A percentile compares a stretch with the other conserved stretches of the same genome.
phyloP scores from a whole-genome alignment of 257 asterid genomes.

The Verbascum thapsus region DNA sequence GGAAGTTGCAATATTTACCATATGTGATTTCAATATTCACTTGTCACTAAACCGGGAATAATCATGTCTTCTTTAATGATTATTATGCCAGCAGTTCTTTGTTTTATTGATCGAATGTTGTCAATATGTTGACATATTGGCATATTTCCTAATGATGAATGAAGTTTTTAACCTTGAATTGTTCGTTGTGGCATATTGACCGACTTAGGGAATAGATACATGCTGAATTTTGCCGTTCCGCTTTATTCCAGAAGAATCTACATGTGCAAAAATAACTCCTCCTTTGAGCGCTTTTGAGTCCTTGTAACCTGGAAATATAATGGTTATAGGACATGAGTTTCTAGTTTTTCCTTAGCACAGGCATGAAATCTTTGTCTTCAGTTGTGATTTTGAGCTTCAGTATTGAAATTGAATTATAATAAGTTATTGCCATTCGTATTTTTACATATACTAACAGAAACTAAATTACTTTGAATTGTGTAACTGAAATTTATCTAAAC shows the following conservation, averaged over 20 bases:
- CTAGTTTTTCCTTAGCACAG: not conserved
- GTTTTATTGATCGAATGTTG: not conserved
- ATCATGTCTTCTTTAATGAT: not conserved
- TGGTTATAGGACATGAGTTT: not conserved
- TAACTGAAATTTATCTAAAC: conserved; percentile 18
- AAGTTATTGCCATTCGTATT: conserved; percentile 2
- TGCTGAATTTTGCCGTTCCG: too few species aligned
- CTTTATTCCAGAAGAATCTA: too few species aligned
- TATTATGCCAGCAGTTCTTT: not conserved
- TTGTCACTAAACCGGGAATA: conserved; percentile 6
- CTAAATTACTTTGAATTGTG: not conserved
- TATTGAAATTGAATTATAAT: conserved; percentile 10
- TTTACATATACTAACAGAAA: conserved; percentile 8
- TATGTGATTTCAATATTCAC: conserved; percentile 14
- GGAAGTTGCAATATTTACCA: not conserved
- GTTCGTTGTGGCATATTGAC: not conserved
- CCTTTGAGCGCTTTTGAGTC: not conserved
- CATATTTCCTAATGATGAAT: not conserved
- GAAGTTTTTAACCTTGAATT: not conserved
- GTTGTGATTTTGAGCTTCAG: not conserved
- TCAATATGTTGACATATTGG: not conserved
- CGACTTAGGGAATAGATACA: not conserved
- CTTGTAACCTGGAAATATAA: conserved; percentile 2
- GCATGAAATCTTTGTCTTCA: conserved; percentile 2
- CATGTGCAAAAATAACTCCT: not conserved